Percentiles rank a stretch among this genome's conserved stretches.
These are phyloP conservation scores for Abrus pulchellus DNA, from an alignment of 306 rosid species.

Conservation along the genomic window DNA sequence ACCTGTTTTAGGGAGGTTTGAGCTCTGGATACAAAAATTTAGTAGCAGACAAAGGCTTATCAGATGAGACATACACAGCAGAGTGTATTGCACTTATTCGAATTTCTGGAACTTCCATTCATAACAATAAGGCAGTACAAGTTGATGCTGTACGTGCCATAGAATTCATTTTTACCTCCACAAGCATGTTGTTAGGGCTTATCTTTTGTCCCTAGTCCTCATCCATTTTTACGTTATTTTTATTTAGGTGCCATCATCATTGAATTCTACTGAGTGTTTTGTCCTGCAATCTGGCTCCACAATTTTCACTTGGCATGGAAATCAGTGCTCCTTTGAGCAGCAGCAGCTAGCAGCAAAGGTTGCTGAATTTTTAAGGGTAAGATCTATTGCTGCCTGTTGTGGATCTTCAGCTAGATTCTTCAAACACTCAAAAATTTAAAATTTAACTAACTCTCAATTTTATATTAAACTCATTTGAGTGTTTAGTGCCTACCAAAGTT, in stretches of 20 bases:
- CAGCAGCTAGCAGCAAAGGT: slow-evolving; percentile 89
- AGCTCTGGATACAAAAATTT: slow-evolving; percentile 80
- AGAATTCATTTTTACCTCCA: slow-evolving; percentile 28
- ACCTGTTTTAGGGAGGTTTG: slow-evolving; percentile 83
- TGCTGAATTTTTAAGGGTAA: slow-evolving; percentile 88
- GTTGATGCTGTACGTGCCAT: slow-evolving; percentile 79
- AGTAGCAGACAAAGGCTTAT: slow-evolving; percentile 66
- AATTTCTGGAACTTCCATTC: slow-evolving; percentile 75
- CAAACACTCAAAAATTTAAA: slow-evolving; percentile 36
- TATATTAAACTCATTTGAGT: slow-evolving; percentile 4
- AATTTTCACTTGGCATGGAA: slow-evolving; percentile 87
- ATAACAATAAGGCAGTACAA: slow-evolving; percentile 85
- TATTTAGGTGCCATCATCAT: slow-evolving; percentile 86
- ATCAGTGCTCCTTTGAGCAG: slow-evolving; percentile 82
- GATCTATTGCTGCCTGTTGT: slow-evolving; percentile 26
- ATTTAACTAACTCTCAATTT: slow-evolving; percentile 13
- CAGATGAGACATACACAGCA: slow-evolving; percentile 81
- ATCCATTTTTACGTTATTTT: slow-evolving; percentile 34
- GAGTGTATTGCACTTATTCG: slow-evolving; percentile 77
- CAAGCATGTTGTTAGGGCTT: slow-evolving; percentile 29
- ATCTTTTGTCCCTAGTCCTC: slow-evolving; percentile 19
- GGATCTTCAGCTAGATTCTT: slow-evolving; percentile 33
- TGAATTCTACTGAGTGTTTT: slow-evolving; percentile 84
- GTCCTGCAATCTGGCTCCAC: slow-evolving; percentile 88
- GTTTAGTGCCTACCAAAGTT: slow-evolving; percentile 19